Evolutionary conservation across 1,284 basidiomycete genomes (phyloP).

Genomic region (Heterobasidion parviporum): DNA sequence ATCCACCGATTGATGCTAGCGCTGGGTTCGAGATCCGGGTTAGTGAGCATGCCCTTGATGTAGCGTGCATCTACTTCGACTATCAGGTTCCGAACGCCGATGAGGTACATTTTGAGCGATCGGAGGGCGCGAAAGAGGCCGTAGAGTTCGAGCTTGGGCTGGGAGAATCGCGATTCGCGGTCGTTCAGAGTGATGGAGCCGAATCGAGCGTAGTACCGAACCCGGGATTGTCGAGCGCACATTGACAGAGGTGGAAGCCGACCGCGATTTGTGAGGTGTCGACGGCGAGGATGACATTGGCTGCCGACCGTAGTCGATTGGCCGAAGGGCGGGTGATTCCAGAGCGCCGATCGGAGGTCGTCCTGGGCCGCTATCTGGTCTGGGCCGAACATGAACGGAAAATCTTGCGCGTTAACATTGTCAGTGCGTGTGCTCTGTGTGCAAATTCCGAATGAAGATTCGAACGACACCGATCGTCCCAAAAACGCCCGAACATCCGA

Average conservation of each 20-base stretch:
- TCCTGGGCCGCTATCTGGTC: slow-evolving; percentile 11
- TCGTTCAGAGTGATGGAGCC: slow-evolving; percentile 29
- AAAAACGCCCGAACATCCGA: slow-evolving; percentile 5
- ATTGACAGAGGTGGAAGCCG: slow-evolving; percentile 22
- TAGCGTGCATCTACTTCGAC: slow-evolving; percentile 23
- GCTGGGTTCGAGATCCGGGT: slow-evolving; percentile 23
- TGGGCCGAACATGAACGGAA: slow-evolving; percentile 12
- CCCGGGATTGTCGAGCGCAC: slow-evolving; percentile 10
- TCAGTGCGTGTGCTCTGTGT: slow-evolving; percentile 7
- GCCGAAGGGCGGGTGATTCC: slow-evolving; percentile 14
- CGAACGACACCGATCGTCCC: slow-evolving; percentile 11
- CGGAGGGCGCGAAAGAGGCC: slow-evolving; percentile 26
- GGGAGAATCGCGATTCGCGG: slow-evolving; percentile 26
- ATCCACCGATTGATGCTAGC: slow-evolving; percentile 34
- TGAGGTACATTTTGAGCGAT: slow-evolving; percentile 18
- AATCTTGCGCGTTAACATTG: slow-evolving; percentile 9
- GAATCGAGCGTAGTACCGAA: slow-evolving; percentile 6
- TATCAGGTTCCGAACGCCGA: slow-evolving; percentile 24
- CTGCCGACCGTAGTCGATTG: slow-evolving; percentile 21
- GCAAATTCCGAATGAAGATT: slow-evolving; percentile 15
- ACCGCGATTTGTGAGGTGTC: slow-evolving; percentile 25
- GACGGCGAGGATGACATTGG: slow-evolving; percentile 21
- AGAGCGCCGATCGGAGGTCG: slow-evolving; percentile 14
- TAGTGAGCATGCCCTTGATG: slow-evolving; percentile 2
- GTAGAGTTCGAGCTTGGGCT: slow-evolving; percentile 33